Evolutionary conservation across 371 early-diverging fungal species (phyloP), one percentile per base, ranked within the genome.

Genomic region (Choanephora cucurbitarum): DNA sequence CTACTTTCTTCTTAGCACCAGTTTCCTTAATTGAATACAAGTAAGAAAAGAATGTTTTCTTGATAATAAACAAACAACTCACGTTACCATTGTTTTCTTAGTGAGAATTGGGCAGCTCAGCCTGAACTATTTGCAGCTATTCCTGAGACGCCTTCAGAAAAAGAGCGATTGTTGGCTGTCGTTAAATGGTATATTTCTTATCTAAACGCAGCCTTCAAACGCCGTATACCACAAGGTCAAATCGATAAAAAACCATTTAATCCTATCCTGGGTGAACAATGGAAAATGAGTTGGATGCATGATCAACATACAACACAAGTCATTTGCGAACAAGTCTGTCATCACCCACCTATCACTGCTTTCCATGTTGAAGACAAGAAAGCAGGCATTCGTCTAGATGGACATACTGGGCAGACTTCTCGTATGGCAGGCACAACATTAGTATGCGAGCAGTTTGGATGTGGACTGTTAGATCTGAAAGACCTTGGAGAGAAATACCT

Each of bases 181-280:
- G 77, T 86, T 11, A 80, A 82, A 44, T 91, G 90, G 90, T 91
- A 85, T 61, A 82, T 90, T 49, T 88, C 90, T 8, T 87, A 86
- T 28, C 75, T 90, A 17, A 89, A 88, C 60, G 90, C 90, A 14
- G 83, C 90, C 7, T 85, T 80, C 53, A 58, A 63, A 13, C 58
- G 72, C 39, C 67, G 78, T 52, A 74, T 77, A 1, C 78, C 78
- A 34, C 68, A 73, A 37, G 78, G 74, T 0, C 70, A 77, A 57
- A 73, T 74, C 74, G 92, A 91, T 54, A 91, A 91, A 77, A 91
- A 91, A 64, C 92, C 92, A 5, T 91, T 82, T 58, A 91, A 91
- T 49, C 92, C 92, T 24, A 84, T 91, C 11, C 74, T 91, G 14
- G 92, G 92, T 39, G 92, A 91, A 57, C 90, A 90, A 64, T 91